These are phyloP conservation scores for Celoporthe dispersa DNA, from an alignment of 2,329 filamentous ascomycete genomes.

Conservation along the genomic window DNA sequence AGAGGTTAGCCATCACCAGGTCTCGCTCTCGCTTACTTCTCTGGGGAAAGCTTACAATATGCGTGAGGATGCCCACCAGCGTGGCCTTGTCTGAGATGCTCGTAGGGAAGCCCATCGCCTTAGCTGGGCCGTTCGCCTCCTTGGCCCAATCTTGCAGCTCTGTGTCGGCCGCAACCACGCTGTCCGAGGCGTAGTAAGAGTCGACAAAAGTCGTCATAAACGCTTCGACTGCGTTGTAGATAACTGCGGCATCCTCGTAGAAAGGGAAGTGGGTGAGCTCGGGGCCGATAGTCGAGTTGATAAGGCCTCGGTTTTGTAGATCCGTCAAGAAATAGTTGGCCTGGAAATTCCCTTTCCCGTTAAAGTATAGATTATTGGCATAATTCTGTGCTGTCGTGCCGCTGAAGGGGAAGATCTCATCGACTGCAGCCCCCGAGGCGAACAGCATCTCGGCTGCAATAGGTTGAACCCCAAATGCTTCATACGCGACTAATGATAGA, in stretches of 20 bases:
- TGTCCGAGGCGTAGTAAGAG: slow-evolving; percentile 47
- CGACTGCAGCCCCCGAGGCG: slow-evolving; percentile 37
- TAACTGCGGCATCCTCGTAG: slow-evolving; percentile 46
- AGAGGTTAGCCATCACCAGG: too few species aligned
- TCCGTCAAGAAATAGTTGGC: slow-evolving; percentile 45
- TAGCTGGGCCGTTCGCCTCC: slow-evolving; percentile 44
- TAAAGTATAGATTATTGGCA: slow-evolving; percentile 37
- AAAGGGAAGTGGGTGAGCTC: slow-evolving; percentile 48
- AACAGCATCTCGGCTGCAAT: slow-evolving; percentile 37
- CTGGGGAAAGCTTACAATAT: slow-evolving; percentile 32
- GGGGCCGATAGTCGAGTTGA: slow-evolving; percentile 42
- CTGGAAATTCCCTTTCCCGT: slow-evolving; percentile 40
- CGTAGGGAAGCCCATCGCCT: slow-evolving; percentile 48
- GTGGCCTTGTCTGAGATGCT: slow-evolving; percentile 33
- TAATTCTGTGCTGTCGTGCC: slow-evolving; percentile 37
- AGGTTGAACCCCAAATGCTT: slow-evolving; percentile 39
- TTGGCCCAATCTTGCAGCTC: slow-evolving; percentile 51
- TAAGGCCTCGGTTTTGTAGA: slow-evolving; percentile 45
- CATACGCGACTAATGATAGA: slow-evolving; percentile 36
- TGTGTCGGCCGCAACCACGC: slow-evolving; percentile 40
- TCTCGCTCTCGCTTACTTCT: not conserved
- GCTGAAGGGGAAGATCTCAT: slow-evolving; percentile 40
- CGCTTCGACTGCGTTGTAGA: slow-evolving; percentile 41
- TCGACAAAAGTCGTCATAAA: slow-evolving; percentile 49
- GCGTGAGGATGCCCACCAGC: slow-evolving; percentile 48